Percentiles rank a stretch among this genome's conserved stretches.
These are phyloP conservation scores for Sungouiozyma ichnusensis DNA, from an alignment of 805 yeast species.

Conservation along the genomic window DNA sequence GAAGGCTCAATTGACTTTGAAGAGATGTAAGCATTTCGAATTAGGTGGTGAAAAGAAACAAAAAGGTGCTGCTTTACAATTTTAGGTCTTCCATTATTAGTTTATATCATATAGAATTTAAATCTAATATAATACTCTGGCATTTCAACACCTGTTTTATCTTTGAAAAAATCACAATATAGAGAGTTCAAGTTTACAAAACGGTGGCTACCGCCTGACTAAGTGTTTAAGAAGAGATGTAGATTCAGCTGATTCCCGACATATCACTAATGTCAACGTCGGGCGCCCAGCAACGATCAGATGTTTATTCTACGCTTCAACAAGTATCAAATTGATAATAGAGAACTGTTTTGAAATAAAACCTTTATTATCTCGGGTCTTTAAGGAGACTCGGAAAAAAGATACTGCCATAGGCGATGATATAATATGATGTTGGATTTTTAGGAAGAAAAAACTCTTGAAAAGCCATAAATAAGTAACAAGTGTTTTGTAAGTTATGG, in stretches of 20 bases:
- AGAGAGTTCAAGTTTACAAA: no score
- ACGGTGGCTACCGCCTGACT: no score
- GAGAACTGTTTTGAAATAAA: not conserved
- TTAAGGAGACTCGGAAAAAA: slow-evolving; percentile 6
- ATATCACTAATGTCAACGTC: slow-evolving; percentile 29
- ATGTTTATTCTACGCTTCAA: slow-evolving; percentile 24
- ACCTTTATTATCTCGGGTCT: not conserved
- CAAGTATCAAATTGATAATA: slow-evolving; percentile 6
- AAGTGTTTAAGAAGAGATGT: slow-evolving; percentile 14
- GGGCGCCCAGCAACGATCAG: slow-evolving; percentile 35
- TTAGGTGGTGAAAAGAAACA: slow-evolving; percentile 99
- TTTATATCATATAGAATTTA: not conserved
- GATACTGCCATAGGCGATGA: slow-evolving; percentile 15
- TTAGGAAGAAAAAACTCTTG: slow-evolving; percentile 4
- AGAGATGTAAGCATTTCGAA: slow-evolving; percentile 99
- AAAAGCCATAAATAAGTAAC: no score
- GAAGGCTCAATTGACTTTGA: slow-evolving; percentile 93
- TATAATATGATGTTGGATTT: slow-evolving; percentile 21
- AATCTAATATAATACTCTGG: not conserved
- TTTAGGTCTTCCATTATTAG: slow-evolving; percentile 40
- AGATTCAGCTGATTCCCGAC: slow-evolving; percentile 35
- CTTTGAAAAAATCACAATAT: no score
- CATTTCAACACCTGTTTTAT: not conserved
- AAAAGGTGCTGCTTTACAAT: slow-evolving; percentile 99
- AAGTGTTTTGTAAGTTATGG: no score